Evolutionary conservation across 352 stramenopile species (phyloP).

Genomic region (Phytophthora cactorum): DNA sequence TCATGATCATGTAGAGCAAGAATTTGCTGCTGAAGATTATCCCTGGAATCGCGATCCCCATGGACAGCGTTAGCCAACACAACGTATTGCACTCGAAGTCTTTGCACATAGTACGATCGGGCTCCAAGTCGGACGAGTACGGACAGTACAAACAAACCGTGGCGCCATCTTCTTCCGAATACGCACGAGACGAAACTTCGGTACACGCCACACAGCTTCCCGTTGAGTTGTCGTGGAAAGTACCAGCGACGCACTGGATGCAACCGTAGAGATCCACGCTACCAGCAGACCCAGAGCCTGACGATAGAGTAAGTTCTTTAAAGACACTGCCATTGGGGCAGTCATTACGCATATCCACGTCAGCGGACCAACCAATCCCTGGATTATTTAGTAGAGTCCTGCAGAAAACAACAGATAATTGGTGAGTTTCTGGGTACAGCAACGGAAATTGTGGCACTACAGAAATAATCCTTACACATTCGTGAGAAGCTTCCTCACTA

Average conservation of each 20-base stretch:
- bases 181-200: constrained; percentile 55
- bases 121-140: constrained; percentile 61
- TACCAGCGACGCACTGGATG: constrained; percentile 66
- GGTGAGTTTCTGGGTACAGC: not conserved
- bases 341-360: constrained; percentile 41
- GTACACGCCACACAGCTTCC: constrained; percentile 49
- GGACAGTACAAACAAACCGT: constrained; percentile 64
- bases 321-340: constrained; percentile 71
- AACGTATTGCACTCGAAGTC: constrained; percentile 59
- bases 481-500: constrained; percentile 49
- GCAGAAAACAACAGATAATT: not conserved
- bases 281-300: constrained; percentile 6
- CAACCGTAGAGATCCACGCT: constrained; percentile 53
- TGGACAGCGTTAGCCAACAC: constrained; percentile 70
- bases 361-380: constrained; percentile 46
- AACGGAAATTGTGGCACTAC: no score
- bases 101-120: constrained; percentile 43
- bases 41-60: constrained; percentile 54
- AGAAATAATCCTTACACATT: constrained; percentile 47
- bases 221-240: constrained; percentile 59
- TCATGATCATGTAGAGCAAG: constrained; percentile 49
- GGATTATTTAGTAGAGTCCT: constrained; percentile 63
- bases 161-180: constrained; percentile 58
- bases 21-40: constrained; percentile 66
- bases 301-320: constrained; percentile 38